These are phyloP conservation scores for Boletus subparvulus DNA, from an alignment of 768 basidiomycete genomes.

Conservation along the genomic window DNA sequence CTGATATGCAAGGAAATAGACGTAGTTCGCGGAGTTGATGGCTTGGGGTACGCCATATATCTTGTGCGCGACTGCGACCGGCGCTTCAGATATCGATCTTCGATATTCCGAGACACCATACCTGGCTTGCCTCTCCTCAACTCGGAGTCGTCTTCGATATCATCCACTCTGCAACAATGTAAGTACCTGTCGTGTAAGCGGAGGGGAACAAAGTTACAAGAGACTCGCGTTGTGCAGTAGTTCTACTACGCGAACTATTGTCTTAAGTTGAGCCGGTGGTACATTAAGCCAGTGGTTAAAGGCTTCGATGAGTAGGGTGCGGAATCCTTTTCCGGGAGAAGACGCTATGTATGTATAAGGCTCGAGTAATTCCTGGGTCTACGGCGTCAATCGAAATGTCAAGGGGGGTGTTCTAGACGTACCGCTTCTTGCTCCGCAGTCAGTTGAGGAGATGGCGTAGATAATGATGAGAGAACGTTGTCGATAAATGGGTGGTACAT, in stretches of 20 bases:
- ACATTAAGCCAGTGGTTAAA: slow-evolving; percentile 94
- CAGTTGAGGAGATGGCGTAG: slow-evolving; percentile 24
- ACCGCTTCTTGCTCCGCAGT: slow-evolving; percentile 26
- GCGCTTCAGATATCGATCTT: not conserved
- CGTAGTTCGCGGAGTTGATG: slow-evolving; percentile 96
- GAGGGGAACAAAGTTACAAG: slow-evolving; percentile 51
- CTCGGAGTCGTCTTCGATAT: slow-evolving; percentile 93
- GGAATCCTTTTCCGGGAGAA: slow-evolving; percentile 89
- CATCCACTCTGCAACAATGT: slow-evolving; percentile 66
- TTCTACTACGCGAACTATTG: slow-evolving; percentile 78
- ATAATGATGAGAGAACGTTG: slow-evolving; percentile 35
- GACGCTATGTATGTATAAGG: slow-evolving; percentile 85
- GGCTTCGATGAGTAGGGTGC: slow-evolving; percentile 81
- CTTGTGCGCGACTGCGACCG: slow-evolving; percentile 80
- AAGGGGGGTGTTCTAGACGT: not conserved
- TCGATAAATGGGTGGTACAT: slow-evolving; percentile 39
- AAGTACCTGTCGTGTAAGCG: not conserved
- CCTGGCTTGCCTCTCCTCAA: slow-evolving; percentile 84
- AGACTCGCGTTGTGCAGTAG: slow-evolving; percentile 95
- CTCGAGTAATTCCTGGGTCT: slow-evolving; percentile 61
- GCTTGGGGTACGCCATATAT: slow-evolving; percentile 97
- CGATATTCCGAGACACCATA: slow-evolving; percentile 24
- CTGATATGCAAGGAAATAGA: slow-evolving; percentile 91
- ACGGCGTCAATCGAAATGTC: not conserved
- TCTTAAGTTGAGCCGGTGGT: slow-evolving; percentile 62